Base-by-base conservation (phyloP, 2,329 filamentous ascomycete species). In the Talaromyces sp. region DNA sequence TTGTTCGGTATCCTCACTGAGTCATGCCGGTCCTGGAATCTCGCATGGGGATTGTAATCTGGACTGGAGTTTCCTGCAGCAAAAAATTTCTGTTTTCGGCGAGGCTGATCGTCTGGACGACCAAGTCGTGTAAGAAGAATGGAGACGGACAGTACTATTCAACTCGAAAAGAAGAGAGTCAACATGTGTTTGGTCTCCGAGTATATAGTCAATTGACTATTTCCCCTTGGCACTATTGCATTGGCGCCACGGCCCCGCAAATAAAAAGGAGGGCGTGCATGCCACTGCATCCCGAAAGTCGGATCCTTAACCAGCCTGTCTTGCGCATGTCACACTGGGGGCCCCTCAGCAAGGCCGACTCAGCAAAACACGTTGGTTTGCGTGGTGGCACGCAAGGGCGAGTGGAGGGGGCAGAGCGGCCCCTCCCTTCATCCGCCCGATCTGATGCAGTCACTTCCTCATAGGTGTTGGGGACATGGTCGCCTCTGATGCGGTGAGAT, bases 401-500 rank as follows among this genome's bases (percentile, higher is more conserved):
- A 46, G 19, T n/a, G n/a, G n/a, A n/a, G 11, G 35, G 43, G 43
- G 43, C 43, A 46, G 24, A 46, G 21, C 43, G 43, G 43, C 43
- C 43, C 43, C 43, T 35, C 43, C 11, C 17, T 50, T 58, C 41
- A 19, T 58, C 43, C 26, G 43, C 21, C 8, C 43, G 43, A 11
- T 46, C 17, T 24, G 43, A 58, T 41, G 56, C 35, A n/a, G 35
- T 38, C 35, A n/a, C 43, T 24, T 46, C n/a, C n/a, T 24, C 43
- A 46, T 46, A 19, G 43, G 43, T 46, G 21, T 24, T 19, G 13
- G 24, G 50, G 50, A 59, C 49, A 27, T 56, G 26, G 52, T 64
- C 57, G 65, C 70, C 69, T 64, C 67, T 64, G 70, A 67, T 71
- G 68, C 67, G 68, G 70, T 70, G 68, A 67, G 43, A 46, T 19